Evolutionary conservation across 2,329 filamentous ascomycete genomes (phyloP).

Genomic region (Scorias spongiosa): DNA sequence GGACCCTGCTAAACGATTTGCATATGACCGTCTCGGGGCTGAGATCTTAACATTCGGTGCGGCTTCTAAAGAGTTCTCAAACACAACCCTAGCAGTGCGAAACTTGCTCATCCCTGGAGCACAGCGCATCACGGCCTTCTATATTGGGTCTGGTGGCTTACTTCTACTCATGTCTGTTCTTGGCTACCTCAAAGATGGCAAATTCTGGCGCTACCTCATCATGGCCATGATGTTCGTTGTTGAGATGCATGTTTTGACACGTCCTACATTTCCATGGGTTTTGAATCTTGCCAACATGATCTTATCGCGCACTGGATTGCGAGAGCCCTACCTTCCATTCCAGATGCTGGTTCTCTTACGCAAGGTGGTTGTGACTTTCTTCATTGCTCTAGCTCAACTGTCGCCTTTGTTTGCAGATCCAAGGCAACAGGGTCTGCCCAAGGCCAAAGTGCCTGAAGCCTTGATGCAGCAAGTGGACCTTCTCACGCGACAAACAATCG

Average conservation of each 20-base stretch:
- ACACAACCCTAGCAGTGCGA: conserved; percentile 35
- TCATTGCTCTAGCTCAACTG: conserved; percentile 71
- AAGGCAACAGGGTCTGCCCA: conserved; percentile 3
- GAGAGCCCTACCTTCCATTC: conserved; percentile 63
- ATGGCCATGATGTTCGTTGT: conserved; percentile 40
- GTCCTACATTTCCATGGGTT: conserved; percentile 30
- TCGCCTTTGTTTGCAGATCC: conserved; percentile 46
- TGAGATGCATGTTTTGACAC: conserved; percentile 42
- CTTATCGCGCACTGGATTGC: conserved; percentile 24
- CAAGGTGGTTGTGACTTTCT: conserved; percentile 60
- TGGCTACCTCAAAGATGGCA: conserved; percentile 53
- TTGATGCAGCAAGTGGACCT: conserved; percentile 53
- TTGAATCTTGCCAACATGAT: conserved; percentile 34
- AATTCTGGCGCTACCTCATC: conserved; percentile 38
- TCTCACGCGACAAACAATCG: conserved; percentile 44
- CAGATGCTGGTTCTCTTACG: conserved; percentile 65
- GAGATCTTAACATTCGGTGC: conserved; percentile 50
- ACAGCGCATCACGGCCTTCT: conserved; percentile 45
- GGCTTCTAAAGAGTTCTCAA: conserved; percentile 23
- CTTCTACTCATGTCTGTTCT: conserved; percentile 48
- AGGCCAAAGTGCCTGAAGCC: conserved; percentile 33
- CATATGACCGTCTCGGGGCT: conserved; percentile 79
- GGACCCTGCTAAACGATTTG: conserved; percentile 64
- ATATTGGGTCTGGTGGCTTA: conserved; percentile 40
- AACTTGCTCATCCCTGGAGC: conserved; percentile 61